Evolutionary conservation across 495 filamentous ascomycete genomes (phyloP).

Genomic region (Xeromyces bisporus): DNA sequence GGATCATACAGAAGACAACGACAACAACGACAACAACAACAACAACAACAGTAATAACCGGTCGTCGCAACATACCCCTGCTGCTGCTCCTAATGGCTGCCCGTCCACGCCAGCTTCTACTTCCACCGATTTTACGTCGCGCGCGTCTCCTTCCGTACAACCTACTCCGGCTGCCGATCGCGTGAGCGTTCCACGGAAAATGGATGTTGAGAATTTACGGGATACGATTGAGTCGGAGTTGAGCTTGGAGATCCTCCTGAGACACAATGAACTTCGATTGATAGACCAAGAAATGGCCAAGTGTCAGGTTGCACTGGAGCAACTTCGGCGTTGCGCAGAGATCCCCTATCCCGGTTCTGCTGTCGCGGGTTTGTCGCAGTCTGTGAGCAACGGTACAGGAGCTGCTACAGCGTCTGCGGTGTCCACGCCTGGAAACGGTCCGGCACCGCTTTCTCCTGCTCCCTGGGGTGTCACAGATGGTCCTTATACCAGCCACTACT

Average conservation of each 20-base stretch:
- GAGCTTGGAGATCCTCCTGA: constrained; percentile 78
- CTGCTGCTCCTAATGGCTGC: constrained; percentile 3
- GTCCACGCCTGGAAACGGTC: constrained; percentile 36
- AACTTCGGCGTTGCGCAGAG: constrained; percentile 77
- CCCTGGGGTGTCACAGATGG: constrained; percentile 83
- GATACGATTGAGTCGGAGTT: constrained; percentile 72
- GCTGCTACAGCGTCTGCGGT: constrained; percentile 51
- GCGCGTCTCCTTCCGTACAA: not conserved
- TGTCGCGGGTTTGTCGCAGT: constrained; percentile 39
- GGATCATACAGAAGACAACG: constrained; percentile 8
- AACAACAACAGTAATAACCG: no score
- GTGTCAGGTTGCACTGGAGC: constrained; percentile 88
- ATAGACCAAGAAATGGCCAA: constrained; percentile 95
- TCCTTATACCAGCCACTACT: constrained; percentile 85
- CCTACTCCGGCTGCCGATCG: constrained; percentile 9
- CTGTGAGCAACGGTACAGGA: constrained; percentile 56
- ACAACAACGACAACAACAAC: constrained; percentile 4
- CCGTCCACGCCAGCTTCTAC: not conserved
- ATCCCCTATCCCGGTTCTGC: constrained; percentile 67
- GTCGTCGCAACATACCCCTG: no score
- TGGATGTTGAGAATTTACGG: constrained; percentile 30
- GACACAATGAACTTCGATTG: constrained; percentile 82
- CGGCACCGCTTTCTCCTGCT: constrained; percentile 45
- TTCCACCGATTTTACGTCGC: not conserved
- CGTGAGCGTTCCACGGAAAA: constrained; percentile 9